Base-by-base conservation (phyloP, 139 green algal genomes). In the Mychonastes homosphaera region DNA sequence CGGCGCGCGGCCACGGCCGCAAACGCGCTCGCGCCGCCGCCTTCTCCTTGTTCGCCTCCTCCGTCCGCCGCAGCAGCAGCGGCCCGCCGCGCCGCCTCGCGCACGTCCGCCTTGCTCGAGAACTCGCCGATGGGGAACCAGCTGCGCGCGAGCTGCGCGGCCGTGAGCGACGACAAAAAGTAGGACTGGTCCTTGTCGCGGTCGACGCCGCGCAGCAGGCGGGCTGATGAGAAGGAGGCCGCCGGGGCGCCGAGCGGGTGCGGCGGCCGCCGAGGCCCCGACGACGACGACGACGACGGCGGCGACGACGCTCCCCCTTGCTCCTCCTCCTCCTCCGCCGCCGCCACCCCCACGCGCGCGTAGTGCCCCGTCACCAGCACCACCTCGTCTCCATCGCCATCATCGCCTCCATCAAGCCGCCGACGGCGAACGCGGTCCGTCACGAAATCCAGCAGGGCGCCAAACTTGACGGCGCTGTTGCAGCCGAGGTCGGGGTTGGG, bases 391-490 rank as follows among this genome's bases (percentile, higher is more conserved):
- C n/a, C n/a, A n/a, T n/a, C n/a, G n/a, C n/a, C n/a, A n/a, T n/a
- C n/a, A n/a, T n/a, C n/a, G 15, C 38, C 12, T 12, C 12, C 13
- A n/a, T 45, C 38, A 45, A 45, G 38, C 12, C 38, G 38, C 38
- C 12, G 38, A 12, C 38, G 38, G 13, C 38, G 13, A 45, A 45
- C 15, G 38, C 15, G 15, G 27, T 81, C 68, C 26, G 79, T 73
- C 2, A 69, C 82, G 64, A 70, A 71, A 0, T 65, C 32, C 29
- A 84, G 58, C 51, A 92, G 62, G 1, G 75, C 73, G 3, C 66
- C 79, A 73, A 92, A 92, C 63, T 94, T 94, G 67, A 94, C 86
- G 70, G 77, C 49, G 30, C 76, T 69, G 77, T 94, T 94, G 73
- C 86, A 94, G 16, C 61, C 69, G 12, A 94, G 71, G 74, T 94